Evolutionary conservation across 495 filamentous ascomycete species (phyloP).

Genomic region (Terfezia claveryi): DNA sequence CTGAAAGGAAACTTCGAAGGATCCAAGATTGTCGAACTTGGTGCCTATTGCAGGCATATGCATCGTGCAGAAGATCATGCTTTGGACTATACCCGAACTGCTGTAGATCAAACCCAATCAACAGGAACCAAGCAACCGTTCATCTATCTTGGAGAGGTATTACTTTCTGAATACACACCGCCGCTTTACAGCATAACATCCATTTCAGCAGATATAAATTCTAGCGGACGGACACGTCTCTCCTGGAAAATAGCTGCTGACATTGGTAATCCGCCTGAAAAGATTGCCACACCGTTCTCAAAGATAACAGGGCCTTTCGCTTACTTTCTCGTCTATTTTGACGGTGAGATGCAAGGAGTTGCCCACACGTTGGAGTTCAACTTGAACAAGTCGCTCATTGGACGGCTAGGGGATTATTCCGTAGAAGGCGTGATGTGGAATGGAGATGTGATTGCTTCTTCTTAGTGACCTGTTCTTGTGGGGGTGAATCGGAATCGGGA

Average conservation of each 20-base stretch:
- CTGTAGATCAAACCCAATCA: neutral
- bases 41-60: neutral
- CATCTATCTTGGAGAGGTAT: neutral
- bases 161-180: neutral
- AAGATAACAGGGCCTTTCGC: conserved; percentile 12
- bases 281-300: conserved; percentile 7
- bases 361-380: conserved; percentile 12
- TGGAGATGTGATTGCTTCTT: neutral
- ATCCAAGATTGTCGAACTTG: neutral
- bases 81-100: neutral
- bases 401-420: neutral
- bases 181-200: conserved; percentile 5
- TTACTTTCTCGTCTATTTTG: conserved; percentile 13
- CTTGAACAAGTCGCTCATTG: conserved; percentile 1
- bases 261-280: neutral
- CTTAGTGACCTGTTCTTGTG: neutral
- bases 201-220: neutral
- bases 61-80: no score
- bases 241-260: conserved; percentile 8
- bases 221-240: conserved; percentile 4
- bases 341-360: conserved; percentile 7
- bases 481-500: neutral
- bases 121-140: neutral
- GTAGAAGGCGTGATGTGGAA: conserved; percentile 15
- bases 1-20: neutral